These are phyloP conservation scores for Sporisorium graminicola DNA, from an alignment of 1,284 basidiomycete genomes.

Conservation along the genomic window DNA sequence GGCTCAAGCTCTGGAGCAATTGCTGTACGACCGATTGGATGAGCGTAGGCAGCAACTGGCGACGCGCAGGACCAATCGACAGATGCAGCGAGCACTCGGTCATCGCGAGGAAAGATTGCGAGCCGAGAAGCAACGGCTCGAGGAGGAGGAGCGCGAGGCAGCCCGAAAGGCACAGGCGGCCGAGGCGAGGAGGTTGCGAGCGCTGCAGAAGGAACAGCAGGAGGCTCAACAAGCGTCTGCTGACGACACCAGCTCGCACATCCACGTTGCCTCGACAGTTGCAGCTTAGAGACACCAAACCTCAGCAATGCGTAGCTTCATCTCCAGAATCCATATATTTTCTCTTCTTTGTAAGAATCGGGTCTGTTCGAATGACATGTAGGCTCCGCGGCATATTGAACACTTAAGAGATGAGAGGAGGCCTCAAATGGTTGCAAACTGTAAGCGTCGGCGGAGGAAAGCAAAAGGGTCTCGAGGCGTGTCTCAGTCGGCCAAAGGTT, in stretches of 20 bases:
- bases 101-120: slow-evolving; percentile 18
- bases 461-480: neutral
- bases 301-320: neutral
- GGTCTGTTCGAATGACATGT: too few species aligned
- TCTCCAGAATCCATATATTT: neutral
- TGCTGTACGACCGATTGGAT: slow-evolving; percentile 44
- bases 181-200: slow-evolving; percentile 29
- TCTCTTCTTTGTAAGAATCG: too few species aligned
- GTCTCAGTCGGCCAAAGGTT: slow-evolving; percentile 6
- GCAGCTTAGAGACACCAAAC: slow-evolving; percentile 6
- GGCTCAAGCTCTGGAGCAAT: slow-evolving; percentile 34
- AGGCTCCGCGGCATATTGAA: neutral
- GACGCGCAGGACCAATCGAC: slow-evolving; percentile 5
- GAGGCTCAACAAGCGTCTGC: slow-evolving; percentile 18
- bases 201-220: slow-evolving; percentile 33
- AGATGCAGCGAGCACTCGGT: slow-evolving; percentile 16
- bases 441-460: too few species aligned
- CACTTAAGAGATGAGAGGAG: slow-evolving; percentile 4
- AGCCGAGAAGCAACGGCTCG: slow-evolving; percentile 32
- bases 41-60: slow-evolving; percentile 25
- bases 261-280: slow-evolving; percentile 23
- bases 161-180: slow-evolving; percentile 32
- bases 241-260: slow-evolving; percentile 15
- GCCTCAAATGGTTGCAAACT: too few species aligned
- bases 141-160: slow-evolving; percentile 32